Conservation (phyloP, 306 rosid genomes). For the Acacia acuminata region DNA sequence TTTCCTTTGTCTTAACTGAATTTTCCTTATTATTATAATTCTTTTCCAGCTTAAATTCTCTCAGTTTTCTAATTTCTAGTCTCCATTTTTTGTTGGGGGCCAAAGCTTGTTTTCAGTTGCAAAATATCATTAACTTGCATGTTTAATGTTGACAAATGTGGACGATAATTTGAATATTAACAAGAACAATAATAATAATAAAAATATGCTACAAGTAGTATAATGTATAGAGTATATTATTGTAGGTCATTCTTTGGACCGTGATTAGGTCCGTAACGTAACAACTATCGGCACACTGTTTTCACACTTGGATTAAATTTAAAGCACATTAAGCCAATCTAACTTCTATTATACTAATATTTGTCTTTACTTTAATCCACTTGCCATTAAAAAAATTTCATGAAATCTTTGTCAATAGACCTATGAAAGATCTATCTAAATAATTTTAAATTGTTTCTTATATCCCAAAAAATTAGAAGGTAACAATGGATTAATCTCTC, state of each 20-base stretch:
- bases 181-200: not conserved
- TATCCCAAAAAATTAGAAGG: not conserved
- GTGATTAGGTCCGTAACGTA: not conserved
- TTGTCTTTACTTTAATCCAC: not conserved
- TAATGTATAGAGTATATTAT: too few relatives aligned
- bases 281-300: not conserved
- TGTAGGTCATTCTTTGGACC: not conserved
- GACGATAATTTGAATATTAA: not conserved
- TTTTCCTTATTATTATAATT: not conserved
- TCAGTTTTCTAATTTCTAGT: not conserved
- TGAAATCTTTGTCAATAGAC: not conserved
- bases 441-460: too few relatives aligned
- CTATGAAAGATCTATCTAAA: not conserved
- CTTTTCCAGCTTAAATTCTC: not conserved
- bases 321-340: not conserved
- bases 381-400: not conserved
- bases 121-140: not conserved
- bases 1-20: not conserved
- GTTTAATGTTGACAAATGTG: not conserved
- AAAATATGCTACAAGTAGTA: too few relatives aligned
- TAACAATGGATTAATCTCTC: too few relatives aligned
- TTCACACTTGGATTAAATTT: not conserved
- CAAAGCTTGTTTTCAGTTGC: not conserved
- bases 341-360: not conserved
- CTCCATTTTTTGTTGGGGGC: not conserved